Conservation (phyloP, 2,329 filamentous ascomycete species). For the Gaeumannomyces sp. region DNA sequence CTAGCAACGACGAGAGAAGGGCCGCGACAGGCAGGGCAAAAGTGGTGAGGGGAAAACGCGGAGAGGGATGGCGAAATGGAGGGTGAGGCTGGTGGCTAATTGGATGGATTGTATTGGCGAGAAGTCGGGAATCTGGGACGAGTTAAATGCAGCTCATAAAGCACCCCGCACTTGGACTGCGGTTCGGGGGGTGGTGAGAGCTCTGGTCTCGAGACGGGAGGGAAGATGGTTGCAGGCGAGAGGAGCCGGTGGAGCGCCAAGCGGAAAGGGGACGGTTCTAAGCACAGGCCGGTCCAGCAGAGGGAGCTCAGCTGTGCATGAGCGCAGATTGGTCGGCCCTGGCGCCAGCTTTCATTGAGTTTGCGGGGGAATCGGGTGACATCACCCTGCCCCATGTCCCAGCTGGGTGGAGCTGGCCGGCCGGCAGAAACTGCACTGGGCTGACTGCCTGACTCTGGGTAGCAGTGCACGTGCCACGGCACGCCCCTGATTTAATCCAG, state of each 20-base stretch:
- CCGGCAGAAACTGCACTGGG: neutral
- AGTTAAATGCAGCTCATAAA: neutral
- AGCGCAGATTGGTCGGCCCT: neutral
- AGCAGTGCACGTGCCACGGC: neutral
- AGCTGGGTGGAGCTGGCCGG: neutral
- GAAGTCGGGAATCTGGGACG: slow-evolving; percentile 15
- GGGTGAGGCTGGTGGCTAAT: slow-evolving; percentile 25
- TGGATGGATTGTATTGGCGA: slow-evolving; percentile 19
- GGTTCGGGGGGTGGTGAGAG: neutral
- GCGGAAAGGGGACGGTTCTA: neutral
- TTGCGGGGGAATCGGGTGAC: neutral
- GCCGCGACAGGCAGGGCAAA: neutral
- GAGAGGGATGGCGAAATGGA: slow-evolving; percentile 15
- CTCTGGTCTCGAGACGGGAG: neutral
- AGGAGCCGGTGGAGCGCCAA: neutral
- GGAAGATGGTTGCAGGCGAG: slow-evolving; percentile 1
- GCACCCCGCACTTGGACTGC: slow-evolving; percentile 11
- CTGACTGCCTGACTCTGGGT: neutral
- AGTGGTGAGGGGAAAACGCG: neutral
- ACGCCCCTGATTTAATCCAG: neutral
- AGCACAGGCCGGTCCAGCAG: neutral
- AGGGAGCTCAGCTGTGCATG: neutral
- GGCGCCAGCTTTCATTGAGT: neutral
- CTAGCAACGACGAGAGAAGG: neutral
- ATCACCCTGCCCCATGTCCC: neutral